Base-by-base conservation (phyloP, 2,329 filamentous ascomycete species). In the Fusarium sp. region DNA sequence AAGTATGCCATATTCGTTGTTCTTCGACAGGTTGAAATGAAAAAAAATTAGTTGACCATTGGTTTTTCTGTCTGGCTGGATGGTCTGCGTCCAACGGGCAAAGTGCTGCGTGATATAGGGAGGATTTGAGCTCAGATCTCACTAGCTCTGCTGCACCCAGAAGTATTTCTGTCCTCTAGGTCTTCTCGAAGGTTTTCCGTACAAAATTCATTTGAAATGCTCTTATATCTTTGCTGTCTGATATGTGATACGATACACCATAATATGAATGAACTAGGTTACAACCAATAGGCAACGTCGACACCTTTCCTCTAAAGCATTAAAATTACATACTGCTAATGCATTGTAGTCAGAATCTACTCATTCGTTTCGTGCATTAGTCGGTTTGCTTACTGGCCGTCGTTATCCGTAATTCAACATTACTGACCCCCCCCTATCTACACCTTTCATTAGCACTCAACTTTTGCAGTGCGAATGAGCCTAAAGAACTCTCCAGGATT, bases 11-110 rank as follows among this genome's bases (percentile, higher is more conserved):
- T 75, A 72, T 75, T 65, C 75, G 77, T 78, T 78, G 77, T 78
- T 79, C 55, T 80, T 79, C 79, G 77, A 79, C 77, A 78, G 72
- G 69, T 73, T 73, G 73, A 77, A 69, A 69, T 69, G 66, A 69
- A 69, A 69, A 69, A 69, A 69, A 69, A 78, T 76, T 77, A 77
- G 73, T 79, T 79, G 78, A 77, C 75, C 76, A 78, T 75, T 73
- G 77, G 75, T 79, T 71, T 67, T 65, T 42, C 45, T 42, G 65
- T 61, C 73, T 71, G 77, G 76, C 74, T 71, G 75, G 72, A 70
- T 70, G 50, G 44, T 63, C 62, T 68, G 41, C 41, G 20, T 74
- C 71, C 55, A 51, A 38, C 59, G 51, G 66, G 58, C 51, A 70
- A 65, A 69, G 66, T 69, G 66, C 66, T 61, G 65, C 63, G 48